Percentiles rank a stretch among this genome's conserved stretches.
These are phyloP conservation scores for Austroboletus niveus DNA, from an alignment of 1,284 basidiomycete species.

Conservation along the genomic window DNA sequence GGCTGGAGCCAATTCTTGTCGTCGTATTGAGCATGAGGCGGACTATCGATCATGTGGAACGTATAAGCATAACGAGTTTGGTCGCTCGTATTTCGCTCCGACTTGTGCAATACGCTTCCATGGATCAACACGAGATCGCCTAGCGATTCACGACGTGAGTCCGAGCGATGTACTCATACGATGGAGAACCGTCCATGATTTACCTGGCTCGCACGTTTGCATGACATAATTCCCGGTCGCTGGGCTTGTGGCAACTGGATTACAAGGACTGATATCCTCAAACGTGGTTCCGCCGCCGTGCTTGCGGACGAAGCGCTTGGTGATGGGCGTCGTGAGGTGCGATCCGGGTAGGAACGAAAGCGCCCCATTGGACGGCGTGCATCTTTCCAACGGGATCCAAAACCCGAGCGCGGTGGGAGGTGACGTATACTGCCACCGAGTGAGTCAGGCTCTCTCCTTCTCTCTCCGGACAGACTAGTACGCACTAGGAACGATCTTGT, in stretches of 20 bases:
- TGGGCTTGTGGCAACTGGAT: constrained; percentile 1
- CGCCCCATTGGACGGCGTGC: constrained; percentile 83
- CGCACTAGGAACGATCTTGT: constrained; percentile 70
- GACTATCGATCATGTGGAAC: constrained; percentile 87
- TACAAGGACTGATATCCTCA: constrained; percentile 47
- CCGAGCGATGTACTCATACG: too few relatives aligned
- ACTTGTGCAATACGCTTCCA: constrained; percentile 86
- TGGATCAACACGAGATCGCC: constrained; percentile 89
- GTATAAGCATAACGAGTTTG: constrained; percentile 88
- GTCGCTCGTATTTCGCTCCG: constrained; percentile 72
- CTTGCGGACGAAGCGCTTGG: constrained; percentile 81
- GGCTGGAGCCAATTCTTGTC: constrained; percentile 90
- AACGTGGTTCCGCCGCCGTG: constrained; percentile 78
- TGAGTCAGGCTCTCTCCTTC: background rate
- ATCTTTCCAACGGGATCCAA: constrained; percentile 93
- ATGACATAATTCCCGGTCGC: constrained; percentile 57
- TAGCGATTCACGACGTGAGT: constrained; percentile 24
- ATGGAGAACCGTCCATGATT: too few relatives aligned
- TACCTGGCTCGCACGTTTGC: constrained; percentile 76
- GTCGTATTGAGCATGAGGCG: constrained; percentile 65
- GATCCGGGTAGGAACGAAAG: constrained; percentile 92
- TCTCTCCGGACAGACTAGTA: constrained; percentile 5
- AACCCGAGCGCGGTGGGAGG: constrained; percentile 91
- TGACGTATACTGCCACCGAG: constrained; percentile 71
- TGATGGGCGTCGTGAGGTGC: constrained; percentile 69